These are phyloP conservation scores for Kodamaea suecica DNA, from an alignment of 1,139 yeast species.

Conservation along the genomic window DNA sequence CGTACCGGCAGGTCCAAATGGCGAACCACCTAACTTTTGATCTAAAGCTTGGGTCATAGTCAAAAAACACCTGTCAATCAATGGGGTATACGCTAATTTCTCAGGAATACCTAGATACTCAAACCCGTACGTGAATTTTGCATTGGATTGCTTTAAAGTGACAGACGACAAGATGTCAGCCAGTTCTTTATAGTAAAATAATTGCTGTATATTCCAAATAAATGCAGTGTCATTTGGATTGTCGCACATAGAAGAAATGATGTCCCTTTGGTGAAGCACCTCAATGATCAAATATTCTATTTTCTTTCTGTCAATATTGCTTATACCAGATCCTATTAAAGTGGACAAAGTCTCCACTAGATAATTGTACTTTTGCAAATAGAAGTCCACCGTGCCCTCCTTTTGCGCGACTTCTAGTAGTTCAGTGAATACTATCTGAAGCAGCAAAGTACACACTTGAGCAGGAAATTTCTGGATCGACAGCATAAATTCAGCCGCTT, in stretches of 20 bases:
- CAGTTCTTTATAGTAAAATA: constrained; percentile 38
- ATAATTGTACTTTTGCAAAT: not conserved
- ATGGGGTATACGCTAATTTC: constrained; percentile 73
- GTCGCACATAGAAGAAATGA: constrained; percentile 25
- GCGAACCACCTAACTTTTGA: constrained; percentile 82
- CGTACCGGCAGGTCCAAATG: constrained; percentile 97
- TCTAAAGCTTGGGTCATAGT: constrained; percentile 74
- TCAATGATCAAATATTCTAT: constrained; percentile 65
- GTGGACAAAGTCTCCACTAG: constrained; percentile 11
- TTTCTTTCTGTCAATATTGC: constrained; percentile 41
- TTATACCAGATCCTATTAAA: constrained; percentile 21
- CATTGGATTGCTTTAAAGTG: constrained; percentile 51
- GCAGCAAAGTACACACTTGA: constrained; percentile 56
- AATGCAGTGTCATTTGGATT: constrained; percentile 15
- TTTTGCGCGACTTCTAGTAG: constrained; percentile 31
- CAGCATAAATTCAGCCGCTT: constrained; percentile 4
- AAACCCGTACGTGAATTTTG: constrained; percentile 63
- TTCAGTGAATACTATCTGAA: constrained; percentile 59
- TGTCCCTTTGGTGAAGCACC: constrained; percentile 56
- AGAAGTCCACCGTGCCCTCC: not conserved
- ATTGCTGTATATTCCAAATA: constrained; percentile 55
- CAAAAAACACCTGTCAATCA: constrained; percentile 61
- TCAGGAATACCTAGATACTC: constrained; percentile 81
- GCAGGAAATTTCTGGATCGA: constrained; percentile 37
- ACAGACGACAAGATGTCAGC: constrained; percentile 35